These are phyloP conservation scores for Antitrichia curtipendula DNA, from an alignment of 225 moss, liverwort and hornwort genomes.

Conservation along the genomic window DNA sequence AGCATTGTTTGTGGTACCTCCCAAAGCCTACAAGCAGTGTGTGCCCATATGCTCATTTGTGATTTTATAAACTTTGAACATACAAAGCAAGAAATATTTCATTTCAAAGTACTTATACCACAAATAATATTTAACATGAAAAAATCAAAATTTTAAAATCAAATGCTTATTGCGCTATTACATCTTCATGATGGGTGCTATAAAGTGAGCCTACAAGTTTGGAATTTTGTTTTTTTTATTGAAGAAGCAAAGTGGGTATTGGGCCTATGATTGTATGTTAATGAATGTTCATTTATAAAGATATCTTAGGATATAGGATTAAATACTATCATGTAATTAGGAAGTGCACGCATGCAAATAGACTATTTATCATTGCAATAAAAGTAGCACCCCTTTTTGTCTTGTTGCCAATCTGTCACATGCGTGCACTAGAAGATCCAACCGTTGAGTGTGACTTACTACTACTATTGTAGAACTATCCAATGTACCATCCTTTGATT, in stretches of 20 bases:
- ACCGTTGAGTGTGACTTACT: accelerated
- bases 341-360: not conserved
- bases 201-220: accelerated
- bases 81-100: not conserved
- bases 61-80: not conserved
- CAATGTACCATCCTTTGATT: too few relatives aligned
- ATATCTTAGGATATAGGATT: not conserved
- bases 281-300: not conserved
- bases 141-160: not conserved
- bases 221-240: not conserved
- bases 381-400: not conserved
- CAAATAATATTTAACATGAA: not conserved
- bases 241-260: not conserved
- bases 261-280: accelerated
- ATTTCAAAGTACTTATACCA: not conserved
- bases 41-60: not conserved
- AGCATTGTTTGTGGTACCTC: not conserved
- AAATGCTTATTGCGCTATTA: not conserved
- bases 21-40: not conserved
- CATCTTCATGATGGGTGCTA: not conserved
- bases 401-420: not conserved
- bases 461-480: accelerated
- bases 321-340: not conserved
- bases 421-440: not conserved
- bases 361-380: not conserved